Evolutionary conservation across 2,329 filamentous ascomycete genomes (phyloP).

Genomic region (Exophiala sideris): DNA sequence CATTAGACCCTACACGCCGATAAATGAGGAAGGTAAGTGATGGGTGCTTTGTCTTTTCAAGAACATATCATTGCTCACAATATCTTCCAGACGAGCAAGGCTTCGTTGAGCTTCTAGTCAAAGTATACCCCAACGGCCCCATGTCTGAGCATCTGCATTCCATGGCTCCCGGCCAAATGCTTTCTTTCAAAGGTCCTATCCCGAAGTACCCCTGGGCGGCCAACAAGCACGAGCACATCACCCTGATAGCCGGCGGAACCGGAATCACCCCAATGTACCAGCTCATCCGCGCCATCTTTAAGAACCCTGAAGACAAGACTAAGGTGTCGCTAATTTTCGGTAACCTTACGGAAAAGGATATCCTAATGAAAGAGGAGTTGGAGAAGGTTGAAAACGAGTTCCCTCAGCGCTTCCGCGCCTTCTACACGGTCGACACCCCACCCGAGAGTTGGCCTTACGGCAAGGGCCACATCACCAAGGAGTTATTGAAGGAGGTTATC

Average conservation of each 20-base stretch:
- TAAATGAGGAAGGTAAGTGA: constrained; percentile 70
- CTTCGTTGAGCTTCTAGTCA: constrained; percentile 83
- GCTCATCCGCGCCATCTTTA: constrained; percentile 85
- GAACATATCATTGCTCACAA: too few relatives aligned
- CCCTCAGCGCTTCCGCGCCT: constrained; percentile 90
- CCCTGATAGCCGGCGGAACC: constrained; percentile 79
- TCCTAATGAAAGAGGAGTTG: constrained; percentile 82
- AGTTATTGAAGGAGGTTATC: constrained; percentile 88
- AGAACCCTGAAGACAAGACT: constrained; percentile 93
- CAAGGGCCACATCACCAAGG: constrained; percentile 82
- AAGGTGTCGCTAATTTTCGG: constrained; percentile 95
- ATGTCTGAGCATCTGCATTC: constrained; percentile 89
- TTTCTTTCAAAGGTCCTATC: constrained; percentile 92
- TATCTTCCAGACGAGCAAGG: constrained; percentile 62
- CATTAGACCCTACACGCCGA: constrained; percentile 88
- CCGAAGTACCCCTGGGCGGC: constrained; percentile 85
- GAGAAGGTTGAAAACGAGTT: constrained; percentile 88
- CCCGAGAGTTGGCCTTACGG: constrained; percentile 72
- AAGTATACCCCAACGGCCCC: constrained; percentile 83
- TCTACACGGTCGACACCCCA: constrained; percentile 87
- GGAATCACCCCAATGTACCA: constrained; percentile 99
- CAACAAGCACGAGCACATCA: constrained; percentile 85
- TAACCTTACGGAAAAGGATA: constrained; percentile 85
- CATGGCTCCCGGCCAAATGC: constrained; percentile 74
- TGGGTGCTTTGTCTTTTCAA: too few relatives aligned